Evolutionary conservation across 2,329 filamentous ascomycete species (phyloP).

Genomic region (Metarhizium robertsii): DNA sequence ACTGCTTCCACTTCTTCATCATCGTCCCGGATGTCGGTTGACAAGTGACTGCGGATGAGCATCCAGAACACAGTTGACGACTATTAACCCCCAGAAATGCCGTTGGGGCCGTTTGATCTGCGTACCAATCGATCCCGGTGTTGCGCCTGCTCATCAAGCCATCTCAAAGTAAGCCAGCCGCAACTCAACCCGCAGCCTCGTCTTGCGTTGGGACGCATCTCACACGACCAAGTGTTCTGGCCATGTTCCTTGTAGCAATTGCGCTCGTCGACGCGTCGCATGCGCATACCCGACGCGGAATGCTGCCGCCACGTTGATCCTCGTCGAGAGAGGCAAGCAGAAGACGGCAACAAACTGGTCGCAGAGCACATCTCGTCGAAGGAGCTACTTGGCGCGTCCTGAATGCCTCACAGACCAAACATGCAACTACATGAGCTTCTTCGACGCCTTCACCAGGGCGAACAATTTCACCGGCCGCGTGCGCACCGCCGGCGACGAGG

Average conservation of each 20-base stretch:
- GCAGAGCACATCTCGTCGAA: not conserved
- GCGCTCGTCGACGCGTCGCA: constrained; percentile 12
- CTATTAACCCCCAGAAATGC: not conserved
- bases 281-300: constrained; percentile 14
- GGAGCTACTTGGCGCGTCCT: not conserved
- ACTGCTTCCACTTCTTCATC: not conserved
- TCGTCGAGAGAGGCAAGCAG: constrained; percentile 12
- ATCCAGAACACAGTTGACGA: not conserved
- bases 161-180: constrained; percentile 21
- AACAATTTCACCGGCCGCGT: constrained; percentile 18
- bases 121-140: constrained; percentile 23
- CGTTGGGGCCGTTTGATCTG: constrained; percentile 17
- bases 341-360: constrained; percentile 1
- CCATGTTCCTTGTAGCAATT: constrained; percentile 19
- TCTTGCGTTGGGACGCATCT: constrained; percentile 3
- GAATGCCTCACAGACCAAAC: constrained; percentile 9
- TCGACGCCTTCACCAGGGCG: constrained; percentile 16
- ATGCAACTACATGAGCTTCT: constrained; percentile 17
- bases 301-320: constrained; percentile 8
- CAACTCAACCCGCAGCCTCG: not conserved
- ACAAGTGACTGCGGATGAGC: not conserved
- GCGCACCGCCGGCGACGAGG: constrained; percentile 10
- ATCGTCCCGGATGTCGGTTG: not conserved
- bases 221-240: constrained; percentile 20
- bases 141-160: constrained; percentile 18